A percentile compares a stretch with the other conserved stretches of the same genome.
Conservation (phyloP, 176 grass and related monocot genomes). For the Pharus latifolius region DNA sequence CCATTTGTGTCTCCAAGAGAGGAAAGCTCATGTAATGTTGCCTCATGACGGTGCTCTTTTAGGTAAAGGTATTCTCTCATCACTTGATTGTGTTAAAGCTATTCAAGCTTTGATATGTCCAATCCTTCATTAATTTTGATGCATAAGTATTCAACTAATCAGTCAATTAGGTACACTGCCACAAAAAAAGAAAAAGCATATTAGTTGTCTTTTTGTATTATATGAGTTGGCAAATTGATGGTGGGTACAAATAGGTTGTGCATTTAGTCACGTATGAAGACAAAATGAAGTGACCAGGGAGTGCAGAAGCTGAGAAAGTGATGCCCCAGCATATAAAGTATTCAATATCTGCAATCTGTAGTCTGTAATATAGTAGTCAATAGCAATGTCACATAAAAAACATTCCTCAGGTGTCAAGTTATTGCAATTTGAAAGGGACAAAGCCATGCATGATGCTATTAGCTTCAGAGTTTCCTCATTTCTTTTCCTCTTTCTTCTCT, state of each 20-base stretch:
- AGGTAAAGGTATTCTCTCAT: neutral
- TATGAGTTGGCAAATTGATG: constrained; percentile 8
- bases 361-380: neutral
- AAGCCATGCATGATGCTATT: neutral
- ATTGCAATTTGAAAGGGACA: neutral
- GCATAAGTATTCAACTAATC: neutral
- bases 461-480: constrained; percentile 29
- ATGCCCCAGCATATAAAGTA: neutral
- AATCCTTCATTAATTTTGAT: neutral
- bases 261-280: constrained; percentile 7
- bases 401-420: constrained; percentile 3
- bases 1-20: neutral
- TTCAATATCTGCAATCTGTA: neutral
- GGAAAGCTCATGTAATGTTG: constrained; percentile 3
- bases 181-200: constrained; percentile 10
- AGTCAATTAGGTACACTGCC: neutral
- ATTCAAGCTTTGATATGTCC: constrained; percentile 6
- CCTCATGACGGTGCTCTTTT: neutral
- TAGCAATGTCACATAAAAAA: constrained; percentile 1
- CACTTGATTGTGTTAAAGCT: neutral
- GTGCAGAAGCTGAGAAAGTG: neutral
- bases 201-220: neutral
- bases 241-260: neutral
- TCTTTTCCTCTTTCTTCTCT: constrained; percentile 59
- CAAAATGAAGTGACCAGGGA: neutral